Conservation (phyloP, 2,329 filamentous ascomycete genomes). For the Tolypocladium pustulatum region DNA sequence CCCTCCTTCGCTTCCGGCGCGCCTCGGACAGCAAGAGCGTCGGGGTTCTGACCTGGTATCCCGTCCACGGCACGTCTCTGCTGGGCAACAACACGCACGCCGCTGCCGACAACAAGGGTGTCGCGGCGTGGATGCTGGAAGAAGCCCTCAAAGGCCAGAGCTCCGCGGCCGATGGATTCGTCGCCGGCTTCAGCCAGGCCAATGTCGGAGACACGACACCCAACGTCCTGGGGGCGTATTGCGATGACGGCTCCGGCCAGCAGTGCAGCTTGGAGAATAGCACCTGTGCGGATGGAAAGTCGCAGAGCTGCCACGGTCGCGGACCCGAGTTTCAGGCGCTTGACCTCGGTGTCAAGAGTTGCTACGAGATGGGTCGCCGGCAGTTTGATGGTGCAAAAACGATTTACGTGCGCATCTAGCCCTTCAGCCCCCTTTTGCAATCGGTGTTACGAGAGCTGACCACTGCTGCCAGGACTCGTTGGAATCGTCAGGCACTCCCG, state of each 20-base stretch:
- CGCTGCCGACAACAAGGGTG: constrained; percentile 93
- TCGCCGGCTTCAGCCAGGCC: constrained; percentile 86
- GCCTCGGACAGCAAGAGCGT: constrained; percentile 65
- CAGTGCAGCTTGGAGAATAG: constrained; percentile 71
- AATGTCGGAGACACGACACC: constrained; percentile 88
- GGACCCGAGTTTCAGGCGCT: constrained; percentile 58
- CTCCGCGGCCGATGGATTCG: constrained; percentile 55
- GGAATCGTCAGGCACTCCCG: constrained; percentile 30
- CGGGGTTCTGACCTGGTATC: constrained; percentile 81
- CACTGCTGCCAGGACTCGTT: constrained; percentile 39
- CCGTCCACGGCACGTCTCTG: constrained; percentile 85
- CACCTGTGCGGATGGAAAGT: constrained; percentile 64
- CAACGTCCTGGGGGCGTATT: constrained; percentile 79
- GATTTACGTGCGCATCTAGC: constrained; percentile 22
- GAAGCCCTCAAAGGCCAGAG: constrained; percentile 46
- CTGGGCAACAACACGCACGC: constrained; percentile 85
- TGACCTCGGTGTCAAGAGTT: constrained; percentile 63
- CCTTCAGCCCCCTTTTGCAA: background rate
- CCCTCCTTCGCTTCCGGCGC: constrained; percentile 67
- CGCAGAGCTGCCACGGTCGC: constrained; percentile 61
- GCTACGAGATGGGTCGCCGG: constrained; percentile 65
- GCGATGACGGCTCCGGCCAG: constrained; percentile 69
- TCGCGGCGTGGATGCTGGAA: constrained; percentile 79
- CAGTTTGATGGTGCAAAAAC: constrained; percentile 51
- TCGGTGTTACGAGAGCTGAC: background rate